Evolutionary conservation across 2,329 filamentous ascomycete species (phyloP).

Genomic region (Albifimbria verrucaria): DNA sequence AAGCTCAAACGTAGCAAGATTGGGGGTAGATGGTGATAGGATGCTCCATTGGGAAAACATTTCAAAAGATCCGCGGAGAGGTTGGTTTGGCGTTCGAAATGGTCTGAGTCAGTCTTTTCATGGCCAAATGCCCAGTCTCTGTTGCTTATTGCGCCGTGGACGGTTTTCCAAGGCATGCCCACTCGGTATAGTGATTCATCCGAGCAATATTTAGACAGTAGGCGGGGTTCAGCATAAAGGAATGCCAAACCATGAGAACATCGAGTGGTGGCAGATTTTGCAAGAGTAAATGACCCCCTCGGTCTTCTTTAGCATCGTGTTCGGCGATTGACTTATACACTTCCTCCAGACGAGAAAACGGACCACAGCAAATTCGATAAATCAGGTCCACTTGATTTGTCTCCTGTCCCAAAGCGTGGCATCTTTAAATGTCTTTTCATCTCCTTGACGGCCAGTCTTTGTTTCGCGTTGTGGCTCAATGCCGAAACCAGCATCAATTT

Average conservation of each 20-base stretch:
- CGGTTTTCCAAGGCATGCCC: slow-evolving; percentile 14
- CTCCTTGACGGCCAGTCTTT: slow-evolving; percentile 12
- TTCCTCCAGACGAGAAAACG: slow-evolving; percentile 22
- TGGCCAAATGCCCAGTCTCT: slow-evolving; percentile 11
- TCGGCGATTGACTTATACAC: neutral
- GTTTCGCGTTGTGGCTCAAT: slow-evolving; percentile 10
- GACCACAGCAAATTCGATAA: slow-evolving; percentile 20
- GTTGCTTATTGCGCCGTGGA: slow-evolving; percentile 13
- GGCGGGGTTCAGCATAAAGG: slow-evolving; percentile 29
- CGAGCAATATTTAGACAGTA: slow-evolving; percentile 13
- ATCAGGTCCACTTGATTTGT: slow-evolving; percentile 21
- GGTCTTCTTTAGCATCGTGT: slow-evolving; percentile 1
- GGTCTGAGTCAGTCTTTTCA: neutral
- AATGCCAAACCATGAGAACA: slow-evolving; percentile 35
- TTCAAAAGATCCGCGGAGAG: slow-evolving; percentile 6
- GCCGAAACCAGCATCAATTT: slow-evolving; percentile 13
- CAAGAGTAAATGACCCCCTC: neutral
- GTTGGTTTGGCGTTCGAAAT: neutral
- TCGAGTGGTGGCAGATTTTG: slow-evolving; percentile 22
- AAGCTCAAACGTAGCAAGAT: neutral
- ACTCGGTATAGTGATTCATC: slow-evolving; percentile 11
- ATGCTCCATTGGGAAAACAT: slow-evolving; percentile 6
- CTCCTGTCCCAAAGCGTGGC: slow-evolving; percentile 11
- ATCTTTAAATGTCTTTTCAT: slow-evolving; percentile 18
- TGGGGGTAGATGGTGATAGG: neutral